Evolutionary conservation across 345 rosid genomes (phyloP).

Genomic region (Fremontodendron californicum): DNA sequence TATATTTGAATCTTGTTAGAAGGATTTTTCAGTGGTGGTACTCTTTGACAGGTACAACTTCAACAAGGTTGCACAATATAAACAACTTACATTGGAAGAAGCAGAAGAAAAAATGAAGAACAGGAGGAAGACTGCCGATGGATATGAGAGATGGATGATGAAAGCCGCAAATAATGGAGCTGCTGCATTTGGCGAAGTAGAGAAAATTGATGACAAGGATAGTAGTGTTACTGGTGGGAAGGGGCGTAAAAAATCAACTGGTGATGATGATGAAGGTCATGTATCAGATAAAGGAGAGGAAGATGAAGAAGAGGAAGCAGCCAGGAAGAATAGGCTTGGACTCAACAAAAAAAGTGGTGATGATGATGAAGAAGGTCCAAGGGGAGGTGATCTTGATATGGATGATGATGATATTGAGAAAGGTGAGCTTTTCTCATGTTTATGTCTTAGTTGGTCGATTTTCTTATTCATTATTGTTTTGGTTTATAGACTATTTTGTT

Average conservation of each 20-base stretch:
- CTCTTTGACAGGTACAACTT: conserved; percentile 34
- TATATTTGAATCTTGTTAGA: neutral
- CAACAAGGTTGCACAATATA: conserved; percentile 94
- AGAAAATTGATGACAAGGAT: conserved; percentile 70
- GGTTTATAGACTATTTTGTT: neutral
- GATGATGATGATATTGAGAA: conserved; percentile 95
- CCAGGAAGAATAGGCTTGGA: conserved; percentile 81
- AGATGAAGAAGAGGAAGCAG: conserved; percentile 65
- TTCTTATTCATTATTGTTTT: neutral
- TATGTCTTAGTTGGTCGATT: neutral
- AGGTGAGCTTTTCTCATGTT: conserved; percentile 42
- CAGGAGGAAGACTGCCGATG: conserved; percentile 94
- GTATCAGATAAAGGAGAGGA: conserved; percentile 86
- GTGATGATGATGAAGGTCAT: conserved; percentile 83
- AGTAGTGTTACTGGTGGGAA: conserved; percentile 47
- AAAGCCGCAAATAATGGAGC: conserved; percentile 91
- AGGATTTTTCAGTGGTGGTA: neutral
- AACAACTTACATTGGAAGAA: conserved; percentile 95
- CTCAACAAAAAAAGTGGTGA: conserved; percentile 63
- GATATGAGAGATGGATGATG: conserved; percentile 99
- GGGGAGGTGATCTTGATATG: conserved; percentile 89
- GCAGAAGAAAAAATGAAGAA: conserved; percentile 98
- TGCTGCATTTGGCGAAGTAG: conserved; percentile 92
- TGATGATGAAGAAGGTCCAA: conserved; percentile 90
- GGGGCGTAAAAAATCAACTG: conserved; percentile 72